Conservation (phyloP, 2,329 filamentous ascomycete species). For the Calonectria ilicicola region DNA sequence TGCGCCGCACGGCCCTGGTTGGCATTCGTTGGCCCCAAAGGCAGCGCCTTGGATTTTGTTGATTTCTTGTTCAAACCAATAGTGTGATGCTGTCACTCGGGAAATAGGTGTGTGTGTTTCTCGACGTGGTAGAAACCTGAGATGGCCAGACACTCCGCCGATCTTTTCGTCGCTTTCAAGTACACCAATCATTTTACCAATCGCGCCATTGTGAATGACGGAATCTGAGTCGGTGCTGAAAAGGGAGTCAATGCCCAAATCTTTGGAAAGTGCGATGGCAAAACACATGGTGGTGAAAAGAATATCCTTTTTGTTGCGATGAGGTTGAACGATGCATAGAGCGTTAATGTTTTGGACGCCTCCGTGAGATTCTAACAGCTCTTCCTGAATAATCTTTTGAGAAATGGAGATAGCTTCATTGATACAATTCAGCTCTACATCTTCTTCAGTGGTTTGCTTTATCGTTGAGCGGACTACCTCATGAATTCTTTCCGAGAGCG, state of each 20-base stretch:
- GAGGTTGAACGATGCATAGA: not conserved
- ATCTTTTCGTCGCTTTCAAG: not conserved
- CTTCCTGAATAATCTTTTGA: not conserved
- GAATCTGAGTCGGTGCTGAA: not conserved
- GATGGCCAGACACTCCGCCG: not conserved
- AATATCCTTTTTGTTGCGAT: conserved; percentile 1
- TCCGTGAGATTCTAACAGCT: not conserved
- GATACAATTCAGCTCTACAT: not conserved
- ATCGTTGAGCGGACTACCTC: not conserved
- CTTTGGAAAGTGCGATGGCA: not conserved
- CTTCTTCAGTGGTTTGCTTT: not conserved
- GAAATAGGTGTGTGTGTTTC: not conserved
- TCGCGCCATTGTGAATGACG: not conserved
- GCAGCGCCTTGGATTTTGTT: not conserved
- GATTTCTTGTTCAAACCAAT: conserved; percentile 14
- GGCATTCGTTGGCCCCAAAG: conserved; percentile 7
- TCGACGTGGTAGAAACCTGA: not conserved
- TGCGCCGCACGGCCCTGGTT: not conserved
- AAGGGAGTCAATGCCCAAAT: not conserved
- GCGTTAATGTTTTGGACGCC: not conserved
- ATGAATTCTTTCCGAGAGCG: not conserved
- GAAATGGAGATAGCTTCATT: not conserved
- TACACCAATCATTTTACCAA: not conserved
- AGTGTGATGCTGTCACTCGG: not conserved
- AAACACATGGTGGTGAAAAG: not conserved